Evolutionary conservation across 2,329 filamentous ascomycete genomes (phyloP).

Genomic region (Pezicula rhizophila): DNA sequence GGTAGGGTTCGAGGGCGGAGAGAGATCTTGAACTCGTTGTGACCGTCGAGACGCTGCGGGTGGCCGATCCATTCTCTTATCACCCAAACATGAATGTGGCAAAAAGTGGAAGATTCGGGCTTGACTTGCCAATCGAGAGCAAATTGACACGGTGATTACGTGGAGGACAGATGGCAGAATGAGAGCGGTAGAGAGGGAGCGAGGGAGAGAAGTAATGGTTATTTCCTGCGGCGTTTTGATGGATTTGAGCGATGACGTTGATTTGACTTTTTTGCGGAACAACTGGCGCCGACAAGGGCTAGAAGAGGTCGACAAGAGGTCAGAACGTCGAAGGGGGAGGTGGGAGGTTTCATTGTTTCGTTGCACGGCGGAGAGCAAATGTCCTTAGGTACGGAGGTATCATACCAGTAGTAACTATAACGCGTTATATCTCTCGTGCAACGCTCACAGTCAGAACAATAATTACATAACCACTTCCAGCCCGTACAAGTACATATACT

Average conservation of each 20-base stretch:
- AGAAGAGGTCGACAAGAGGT: neutral
- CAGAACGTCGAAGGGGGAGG: neutral
- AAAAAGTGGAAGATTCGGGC: constrained; percentile 2
- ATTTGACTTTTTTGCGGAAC: constrained; percentile 3
- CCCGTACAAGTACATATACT: neutral
- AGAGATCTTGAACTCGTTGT: constrained; percentile 17
- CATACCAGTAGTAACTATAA: too few species aligned
- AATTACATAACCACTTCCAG: neutral
- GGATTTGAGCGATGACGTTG: constrained; percentile 13
- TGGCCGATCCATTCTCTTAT: constrained; percentile 21
- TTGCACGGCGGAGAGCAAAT: too few species aligned
- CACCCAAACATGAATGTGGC: constrained; percentile 17
- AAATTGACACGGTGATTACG: constrained; percentile 8
- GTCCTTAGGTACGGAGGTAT: too few species aligned
- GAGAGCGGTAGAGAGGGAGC: constrained; percentile 2
- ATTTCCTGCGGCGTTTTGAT: neutral
- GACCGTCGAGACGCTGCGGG: constrained; percentile 23
- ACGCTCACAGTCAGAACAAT: too few species aligned
- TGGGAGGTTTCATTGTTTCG: neutral
- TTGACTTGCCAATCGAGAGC: constrained; percentile 2
- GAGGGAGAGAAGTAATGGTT: too few species aligned
- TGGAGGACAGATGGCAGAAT: constrained; percentile 14
- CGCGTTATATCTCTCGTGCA: too few species aligned
- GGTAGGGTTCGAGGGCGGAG: constrained; percentile 9
- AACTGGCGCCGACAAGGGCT: neutral